Base-by-base conservation (phyloP, 2,329 filamentous ascomycete species). In the Talaromyces rugulosus region DNA sequence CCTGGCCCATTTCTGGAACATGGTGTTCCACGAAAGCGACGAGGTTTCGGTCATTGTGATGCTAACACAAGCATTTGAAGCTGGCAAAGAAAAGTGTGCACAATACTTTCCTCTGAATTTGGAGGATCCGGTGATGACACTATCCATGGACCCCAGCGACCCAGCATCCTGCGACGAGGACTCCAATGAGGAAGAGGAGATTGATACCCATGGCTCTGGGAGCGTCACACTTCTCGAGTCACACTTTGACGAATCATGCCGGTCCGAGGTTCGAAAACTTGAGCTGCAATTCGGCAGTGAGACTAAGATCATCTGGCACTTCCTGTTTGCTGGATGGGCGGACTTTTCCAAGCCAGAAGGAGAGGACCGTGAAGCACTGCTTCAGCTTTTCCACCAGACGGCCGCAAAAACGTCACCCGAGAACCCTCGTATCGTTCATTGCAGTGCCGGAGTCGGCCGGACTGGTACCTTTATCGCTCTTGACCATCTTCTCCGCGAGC, bases 401-500 rank as follows among this genome's bases (percentile, higher is more conserved):
- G 77, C 75, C 18, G 76, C 73, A 53, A 80, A 81, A 66, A 74
- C 70, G 31, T 78, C 78, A 7, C 66, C 80, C 6, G 75, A 81
- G 27, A 92, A 90, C 69, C 91, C 94, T 4, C 88, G 94, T 60
- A 88, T 98, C 63, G 85, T 92, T 11, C 90, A 93, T 75, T 93
- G 90, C 79, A 96, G 91, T 71, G 95, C 95, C 7, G 95, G 95
- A 44, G 94, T 99, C 14, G 95, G 95, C 12, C 87, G 95, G 60
- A 96, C 91, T 7, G 95, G 95, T 36, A 98, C 95, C 0, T 99
- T 98, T 72, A 96, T 99, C 70, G 90, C 92, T 1, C 84, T 99
- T n/a, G 95, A 98, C 76, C 92, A 96, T 75, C 85, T 99, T 30
- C 83, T 96, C 65, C 84, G 88, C 40, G 92, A 97, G 75, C 82